Conservation (phyloP, 2,329 filamentous ascomycete genomes). For the Kalaharituber pfeilii region DNA sequence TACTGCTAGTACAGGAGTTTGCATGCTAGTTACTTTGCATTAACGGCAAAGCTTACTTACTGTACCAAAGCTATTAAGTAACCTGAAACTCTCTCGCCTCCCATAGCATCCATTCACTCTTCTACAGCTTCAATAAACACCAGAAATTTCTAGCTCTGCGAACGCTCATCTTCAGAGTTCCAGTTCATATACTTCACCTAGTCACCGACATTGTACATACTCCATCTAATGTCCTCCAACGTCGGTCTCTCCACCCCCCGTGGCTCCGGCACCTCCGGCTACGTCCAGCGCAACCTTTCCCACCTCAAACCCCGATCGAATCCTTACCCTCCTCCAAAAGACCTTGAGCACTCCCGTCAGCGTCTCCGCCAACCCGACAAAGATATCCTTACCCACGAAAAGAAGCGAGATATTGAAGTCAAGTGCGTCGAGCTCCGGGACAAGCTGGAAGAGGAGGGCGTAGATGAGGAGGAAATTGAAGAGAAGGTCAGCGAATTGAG, state of each 20-base stretch:
- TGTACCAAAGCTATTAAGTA: too few relatives aligned
- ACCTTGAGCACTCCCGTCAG: constrained; percentile 52
- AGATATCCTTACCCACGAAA: constrained; percentile 85
- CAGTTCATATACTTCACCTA: too few relatives aligned
- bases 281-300: constrained; percentile 90
- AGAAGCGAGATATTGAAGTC: constrained; percentile 77
- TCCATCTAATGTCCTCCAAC: constrained; percentile 66
- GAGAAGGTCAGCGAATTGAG: constrained; percentile 49
- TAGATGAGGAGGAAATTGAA: constrained; percentile 85
- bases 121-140: too few relatives aligned
- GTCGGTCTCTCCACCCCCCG: constrained; percentile 88
- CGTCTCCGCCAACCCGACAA: constrained; percentile 71
- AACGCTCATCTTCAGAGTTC: too few relatives aligned
- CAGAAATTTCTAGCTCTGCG: too few relatives aligned
- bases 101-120: too few relatives aligned
- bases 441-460: constrained; percentile 72
- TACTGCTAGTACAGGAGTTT: too few relatives aligned
- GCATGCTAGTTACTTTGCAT: too few relatives aligned
- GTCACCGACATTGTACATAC: too few relatives aligned
- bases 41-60: too few relatives aligned
- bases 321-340: constrained; percentile 50
- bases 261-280: constrained; percentile 89
- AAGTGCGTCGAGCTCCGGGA: constrained; percentile 84
- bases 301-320: constrained; percentile 62
- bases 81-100: too few relatives aligned